phyloP scores from a whole-genome alignment of 768 basidiomycete genomes.

The Ephemerocybe angulata region DNA sequence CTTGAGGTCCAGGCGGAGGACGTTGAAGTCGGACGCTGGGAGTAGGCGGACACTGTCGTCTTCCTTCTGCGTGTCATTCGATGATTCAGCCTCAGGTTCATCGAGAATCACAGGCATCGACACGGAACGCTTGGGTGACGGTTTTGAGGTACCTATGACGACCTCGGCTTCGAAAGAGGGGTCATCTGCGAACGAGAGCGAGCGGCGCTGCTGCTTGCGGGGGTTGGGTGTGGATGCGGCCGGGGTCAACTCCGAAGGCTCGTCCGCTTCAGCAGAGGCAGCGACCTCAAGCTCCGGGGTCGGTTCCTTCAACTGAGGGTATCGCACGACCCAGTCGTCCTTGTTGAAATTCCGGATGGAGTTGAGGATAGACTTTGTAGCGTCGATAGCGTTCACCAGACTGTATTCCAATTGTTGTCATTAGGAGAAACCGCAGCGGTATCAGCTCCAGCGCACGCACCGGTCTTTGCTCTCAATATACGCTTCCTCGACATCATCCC shows the following conservation, averaged over 20 bases:
- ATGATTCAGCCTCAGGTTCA: constrained; percentile 21
- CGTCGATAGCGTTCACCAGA: constrained; percentile 72
- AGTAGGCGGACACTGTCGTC: constrained; percentile 31
- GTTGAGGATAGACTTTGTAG: constrained; percentile 61
- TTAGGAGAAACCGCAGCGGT: constrained; percentile 6
- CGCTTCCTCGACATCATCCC: constrained; percentile 71
- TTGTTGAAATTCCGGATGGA: constrained; percentile 81
- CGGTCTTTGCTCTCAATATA: constrained; percentile 74
- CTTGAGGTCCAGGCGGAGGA: constrained; percentile 90
- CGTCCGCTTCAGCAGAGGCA: neutral
- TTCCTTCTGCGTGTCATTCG: constrained; percentile 26
- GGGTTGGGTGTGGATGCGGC: constrained; percentile 28
- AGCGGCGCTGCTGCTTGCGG: constrained; percentile 51
- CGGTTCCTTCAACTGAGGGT: constrained; percentile 69
- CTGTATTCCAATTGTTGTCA: constrained; percentile 33
- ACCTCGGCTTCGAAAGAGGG: constrained; percentile 66
- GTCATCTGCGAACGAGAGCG: constrained; percentile 84
- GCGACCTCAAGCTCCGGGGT: constrained; percentile 18
- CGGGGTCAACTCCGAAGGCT: constrained; percentile 17
- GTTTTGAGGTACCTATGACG: constrained; percentile 46
- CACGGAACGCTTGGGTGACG: constrained; percentile 52
- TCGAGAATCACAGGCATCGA: constrained; percentile 42
- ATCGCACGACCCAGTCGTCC: constrained; percentile 83
- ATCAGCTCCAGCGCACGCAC: constrained; percentile 39
- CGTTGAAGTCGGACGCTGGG: constrained; percentile 67